These are phyloP conservation scores for Bipolaris zeicola DNA, from an alignment of 2,329 filamentous ascomycete species.

Conservation along the genomic window DNA sequence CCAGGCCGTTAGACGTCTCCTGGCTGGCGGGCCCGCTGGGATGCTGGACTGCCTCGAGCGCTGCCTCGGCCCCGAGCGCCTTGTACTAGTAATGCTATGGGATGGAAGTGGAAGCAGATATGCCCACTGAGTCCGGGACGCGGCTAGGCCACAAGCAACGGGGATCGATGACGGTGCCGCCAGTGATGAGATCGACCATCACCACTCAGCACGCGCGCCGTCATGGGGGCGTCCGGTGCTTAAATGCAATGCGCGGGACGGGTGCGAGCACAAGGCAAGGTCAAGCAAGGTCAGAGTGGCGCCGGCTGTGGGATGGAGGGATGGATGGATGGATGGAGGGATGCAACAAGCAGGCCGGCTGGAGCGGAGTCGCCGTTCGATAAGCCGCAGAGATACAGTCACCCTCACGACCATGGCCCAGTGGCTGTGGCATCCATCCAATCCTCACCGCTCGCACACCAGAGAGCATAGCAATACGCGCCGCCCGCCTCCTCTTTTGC, in stretches of 20 bases:
- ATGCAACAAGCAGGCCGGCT: slow-evolving; percentile 5
- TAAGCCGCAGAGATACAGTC: slow-evolving; percentile 11
- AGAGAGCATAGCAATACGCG: neutral
- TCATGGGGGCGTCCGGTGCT: slow-evolving; percentile 5
- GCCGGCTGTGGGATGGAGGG: neutral
- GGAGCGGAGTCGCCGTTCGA: slow-evolving; percentile 22
- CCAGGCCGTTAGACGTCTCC: slow-evolving; percentile 6
- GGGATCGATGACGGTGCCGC: slow-evolving; percentile 5
- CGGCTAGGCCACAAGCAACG: slow-evolving; percentile 4
- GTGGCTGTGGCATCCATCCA: slow-evolving; percentile 7
- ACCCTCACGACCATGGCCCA: neutral
- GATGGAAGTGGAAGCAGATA: neutral
- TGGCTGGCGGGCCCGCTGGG: slow-evolving; percentile 8
- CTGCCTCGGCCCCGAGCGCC: slow-evolving; percentile 9
- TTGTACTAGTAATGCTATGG: neutral
- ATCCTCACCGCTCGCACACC: slow-evolving; percentile 10
- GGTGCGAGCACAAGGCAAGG: neutral
- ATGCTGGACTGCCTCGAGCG: slow-evolving; percentile 5
- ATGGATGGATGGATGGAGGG: neutral
- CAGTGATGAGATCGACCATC: slow-evolving; percentile 4
- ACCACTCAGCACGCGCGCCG: slow-evolving; percentile 4
- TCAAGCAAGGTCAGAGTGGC: neutral
- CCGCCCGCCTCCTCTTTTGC: slow-evolving; percentile 3
- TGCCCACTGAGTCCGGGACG: neutral
- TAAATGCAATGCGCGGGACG: slow-evolving; percentile 12